Evolutionary conservation across 768 basidiomycete genomes (phyloP).

Genomic region (Macrolepiota dolichaula): DNA sequence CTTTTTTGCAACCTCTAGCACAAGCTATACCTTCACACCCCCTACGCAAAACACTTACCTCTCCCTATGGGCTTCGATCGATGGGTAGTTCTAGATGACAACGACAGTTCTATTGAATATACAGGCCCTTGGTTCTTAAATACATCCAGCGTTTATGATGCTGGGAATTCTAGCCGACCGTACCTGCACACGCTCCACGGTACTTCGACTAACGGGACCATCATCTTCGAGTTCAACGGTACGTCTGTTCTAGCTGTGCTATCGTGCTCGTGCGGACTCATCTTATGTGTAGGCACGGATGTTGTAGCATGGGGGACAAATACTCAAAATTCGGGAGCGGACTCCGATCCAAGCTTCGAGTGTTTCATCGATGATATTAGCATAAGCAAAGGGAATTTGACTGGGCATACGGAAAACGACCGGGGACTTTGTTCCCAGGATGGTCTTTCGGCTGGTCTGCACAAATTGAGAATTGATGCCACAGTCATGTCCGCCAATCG

Average conservation of each 20-base stretch:
- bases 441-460: conserved; percentile 20
- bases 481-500: conserved; percentile 8
- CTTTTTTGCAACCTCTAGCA: too few relatives aligned
- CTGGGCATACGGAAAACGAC: conserved; percentile 20
- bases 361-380: conserved; percentile 23
- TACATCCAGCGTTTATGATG: not conserved
- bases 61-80: not conserved
- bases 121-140: conserved; percentile 24
- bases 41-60: too few relatives aligned
- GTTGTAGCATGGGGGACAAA: conserved; percentile 17
- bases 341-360: conserved; percentile 12
- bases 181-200: conserved; percentile 6
- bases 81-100: conserved; percentile 33
- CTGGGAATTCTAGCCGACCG: not conserved
- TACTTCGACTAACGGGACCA: not conserved
- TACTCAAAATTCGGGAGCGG: not conserved
- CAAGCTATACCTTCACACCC: too few relatives aligned
- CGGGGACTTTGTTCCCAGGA: conserved; percentile 19
- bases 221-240: conserved; percentile 6
- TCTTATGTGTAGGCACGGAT: conserved; percentile 10
- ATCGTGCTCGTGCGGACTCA: not conserved
- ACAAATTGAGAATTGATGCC: conserved; percentile 20
- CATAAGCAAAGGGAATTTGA: conserved; percentile 15
- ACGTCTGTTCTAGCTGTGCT: not conserved
- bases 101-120: conserved; percentile 27